Evolutionary conservation across 2,329 filamentous ascomycete species (phyloP).

Genomic region (Scleromitrula shiraiana): DNA sequence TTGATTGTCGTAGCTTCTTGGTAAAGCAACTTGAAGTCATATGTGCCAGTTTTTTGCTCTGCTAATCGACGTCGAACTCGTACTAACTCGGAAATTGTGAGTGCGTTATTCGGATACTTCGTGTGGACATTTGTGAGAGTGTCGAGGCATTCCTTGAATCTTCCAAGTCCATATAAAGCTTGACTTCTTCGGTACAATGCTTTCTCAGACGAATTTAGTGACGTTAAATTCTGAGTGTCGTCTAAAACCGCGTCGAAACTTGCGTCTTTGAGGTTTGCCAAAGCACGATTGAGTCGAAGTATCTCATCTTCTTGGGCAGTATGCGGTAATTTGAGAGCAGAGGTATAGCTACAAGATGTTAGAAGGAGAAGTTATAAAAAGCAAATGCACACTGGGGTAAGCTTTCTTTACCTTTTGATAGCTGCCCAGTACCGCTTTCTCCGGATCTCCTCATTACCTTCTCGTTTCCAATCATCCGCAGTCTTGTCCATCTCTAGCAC

Average conservation of each 20-base stretch:
- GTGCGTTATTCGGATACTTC: slow-evolving; percentile 7
- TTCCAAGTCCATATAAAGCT: slow-evolving; percentile 8
- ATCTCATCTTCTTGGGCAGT: too few relatives aligned
- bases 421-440: too few relatives aligned
- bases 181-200: slow-evolving; percentile 8
- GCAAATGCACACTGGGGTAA: background rate
- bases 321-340: too few relatives aligned
- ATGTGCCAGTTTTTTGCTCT: slow-evolving; percentile 13
- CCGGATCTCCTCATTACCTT: slow-evolving; percentile 12
- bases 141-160: slow-evolving; percentile 10
- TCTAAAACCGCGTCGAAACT: too few relatives aligned
- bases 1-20: slow-evolving; percentile 8
- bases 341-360: too few relatives aligned
- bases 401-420: background rate
- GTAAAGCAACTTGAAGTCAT: slow-evolving; percentile 13
- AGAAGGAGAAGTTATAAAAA: too few relatives aligned
- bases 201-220: background rate
- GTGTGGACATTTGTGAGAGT: slow-evolving; percentile 7
- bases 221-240: too few relatives aligned
- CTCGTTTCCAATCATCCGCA: slow-evolving; percentile 7
- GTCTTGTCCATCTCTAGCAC: background rate
- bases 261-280: too few relatives aligned
- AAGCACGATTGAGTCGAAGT: too few relatives aligned
- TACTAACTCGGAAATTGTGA: slow-evolving; percentile 1
- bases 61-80: slow-evolving; percentile 9